A percentile compares a stretch with the other conserved stretches of the same genome.
Evolutionary conservation across 2,329 filamentous ascomycete genomes (phyloP).

Genomic region (Scopulariopsis brevicaulis): DNA sequence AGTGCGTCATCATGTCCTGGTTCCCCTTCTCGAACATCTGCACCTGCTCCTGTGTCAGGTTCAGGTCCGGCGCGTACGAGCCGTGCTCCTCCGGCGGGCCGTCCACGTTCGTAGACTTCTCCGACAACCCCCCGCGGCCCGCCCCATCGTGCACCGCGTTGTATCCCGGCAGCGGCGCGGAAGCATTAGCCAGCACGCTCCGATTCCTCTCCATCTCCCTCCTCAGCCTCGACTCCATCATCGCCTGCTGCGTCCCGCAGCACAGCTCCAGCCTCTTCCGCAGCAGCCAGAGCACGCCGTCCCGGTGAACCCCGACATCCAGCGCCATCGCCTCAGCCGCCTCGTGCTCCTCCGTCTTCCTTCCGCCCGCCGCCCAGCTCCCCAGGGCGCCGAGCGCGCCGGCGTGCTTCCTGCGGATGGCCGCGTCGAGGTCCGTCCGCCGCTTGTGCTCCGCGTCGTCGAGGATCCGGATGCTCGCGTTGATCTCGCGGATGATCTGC

Average conservation of each 20-base stretch:
- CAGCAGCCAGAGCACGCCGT: slow-evolving; percentile 76
- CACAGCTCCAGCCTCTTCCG: slow-evolving; percentile 65
- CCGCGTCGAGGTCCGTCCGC: slow-evolving; percentile 58
- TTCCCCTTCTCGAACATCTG: slow-evolving; percentile 94
- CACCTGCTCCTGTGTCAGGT: slow-evolving; percentile 71
- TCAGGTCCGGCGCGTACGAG: slow-evolving; percentile 21
- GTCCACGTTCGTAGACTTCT: slow-evolving; percentile 10
- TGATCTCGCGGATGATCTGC: slow-evolving; percentile 72
- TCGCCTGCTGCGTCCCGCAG: slow-evolving; percentile 67
- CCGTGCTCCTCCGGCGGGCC: slow-evolving; percentile 12
- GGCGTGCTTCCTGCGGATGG: slow-evolving; percentile 61
- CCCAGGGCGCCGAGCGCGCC: slow-evolving; percentile 52
- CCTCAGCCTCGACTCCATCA: slow-evolving; percentile 85
- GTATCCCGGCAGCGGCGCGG: slow-evolving; percentile 11
- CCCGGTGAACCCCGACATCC: slow-evolving; percentile 59
- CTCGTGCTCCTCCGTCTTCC: slow-evolving; percentile 52
- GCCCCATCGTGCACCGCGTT: slow-evolving; percentile 5
- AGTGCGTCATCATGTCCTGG: slow-evolving; percentile 83
- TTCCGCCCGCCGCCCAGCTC: slow-evolving; percentile 50
- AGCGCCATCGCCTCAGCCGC: slow-evolving; percentile 60
- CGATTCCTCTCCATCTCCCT: slow-evolving; percentile 83
- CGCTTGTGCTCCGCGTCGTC: slow-evolving; percentile 74
- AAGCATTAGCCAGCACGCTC: slow-evolving; percentile 66
- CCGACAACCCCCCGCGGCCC: slow-evolving; percentile 5
- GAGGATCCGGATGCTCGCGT: slow-evolving; percentile 67